Evolutionary conservation across 768 basidiomycete genomes (phyloP).

Genomic region (Rhodosporidiobolus sp.): DNA sequence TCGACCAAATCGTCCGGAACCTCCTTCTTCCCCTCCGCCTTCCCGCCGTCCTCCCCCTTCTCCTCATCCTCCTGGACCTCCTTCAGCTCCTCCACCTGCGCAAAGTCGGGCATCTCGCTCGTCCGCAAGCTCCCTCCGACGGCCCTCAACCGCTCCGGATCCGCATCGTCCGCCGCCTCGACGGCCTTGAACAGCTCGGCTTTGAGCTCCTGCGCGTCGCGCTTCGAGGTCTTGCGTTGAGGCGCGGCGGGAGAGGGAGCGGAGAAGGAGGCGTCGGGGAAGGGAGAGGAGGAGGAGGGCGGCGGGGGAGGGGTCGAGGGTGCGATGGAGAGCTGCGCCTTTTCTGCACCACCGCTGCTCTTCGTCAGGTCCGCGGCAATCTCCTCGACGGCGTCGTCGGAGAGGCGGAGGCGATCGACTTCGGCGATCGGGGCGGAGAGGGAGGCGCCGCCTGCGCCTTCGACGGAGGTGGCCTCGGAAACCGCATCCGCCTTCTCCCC

Average conservation of each 20-base stretch:
- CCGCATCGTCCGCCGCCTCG: background rate
- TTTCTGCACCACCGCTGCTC: too few species aligned
- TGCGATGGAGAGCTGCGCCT: background rate
- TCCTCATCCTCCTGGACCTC: background rate
- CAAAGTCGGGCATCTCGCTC: slow-evolving; percentile 27
- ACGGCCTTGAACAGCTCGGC: background rate
- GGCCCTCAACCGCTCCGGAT: background rate
- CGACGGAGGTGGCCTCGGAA: slow-evolving; percentile 9
- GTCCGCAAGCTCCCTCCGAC: background rate
- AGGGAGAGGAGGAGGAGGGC: background rate
- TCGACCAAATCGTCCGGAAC: background rate
- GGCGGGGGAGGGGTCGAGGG: background rate
- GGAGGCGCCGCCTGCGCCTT: slow-evolving; percentile 26
- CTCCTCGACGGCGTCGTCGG: background rate
- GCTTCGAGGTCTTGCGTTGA: too few species aligned
- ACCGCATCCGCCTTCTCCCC: background rate
- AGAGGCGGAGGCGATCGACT: slow-evolving; percentile 9
- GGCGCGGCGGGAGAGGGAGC: background rate
- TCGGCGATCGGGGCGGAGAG: slow-evolving; percentile 24
- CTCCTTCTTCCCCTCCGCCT: background rate
- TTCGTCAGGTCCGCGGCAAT: background rate
- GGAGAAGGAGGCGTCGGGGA: background rate
- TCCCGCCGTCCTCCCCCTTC: background rate
- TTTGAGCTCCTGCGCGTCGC: background rate
- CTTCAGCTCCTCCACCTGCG: background rate